phyloP scores from a whole-genome alignment of 1,284 basidiomycete genomes.

The Ceratobasidium theobromae region DNA sequence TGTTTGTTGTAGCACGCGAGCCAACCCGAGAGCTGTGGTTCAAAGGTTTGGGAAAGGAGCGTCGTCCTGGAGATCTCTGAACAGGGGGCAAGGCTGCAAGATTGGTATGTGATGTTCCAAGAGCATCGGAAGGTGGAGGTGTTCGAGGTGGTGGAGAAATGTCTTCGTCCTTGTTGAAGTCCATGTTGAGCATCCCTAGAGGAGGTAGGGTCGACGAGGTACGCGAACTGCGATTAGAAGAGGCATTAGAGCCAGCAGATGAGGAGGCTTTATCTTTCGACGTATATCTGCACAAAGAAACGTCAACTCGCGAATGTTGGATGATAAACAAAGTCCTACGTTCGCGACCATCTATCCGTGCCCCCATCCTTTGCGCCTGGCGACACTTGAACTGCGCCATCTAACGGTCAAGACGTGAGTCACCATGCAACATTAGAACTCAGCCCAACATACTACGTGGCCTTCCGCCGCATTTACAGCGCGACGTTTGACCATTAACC shows the following conservation, averaged over 20 bases:
- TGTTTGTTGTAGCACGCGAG: slow-evolving; percentile 4
- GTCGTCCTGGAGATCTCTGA: slow-evolving; percentile 24
- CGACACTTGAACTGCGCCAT: slow-evolving; percentile 30
- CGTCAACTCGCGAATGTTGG: background rate
- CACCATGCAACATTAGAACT: background rate
- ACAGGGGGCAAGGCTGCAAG: slow-evolving; percentile 27
- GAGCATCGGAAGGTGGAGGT: slow-evolving; percentile 24
- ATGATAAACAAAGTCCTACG: background rate
- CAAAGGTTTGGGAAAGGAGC: slow-evolving; percentile 24
- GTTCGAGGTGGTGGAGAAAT: slow-evolving; percentile 25
- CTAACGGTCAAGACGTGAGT: background rate
- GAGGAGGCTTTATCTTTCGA: slow-evolving; percentile 28
- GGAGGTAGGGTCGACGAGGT: slow-evolving; percentile 2
- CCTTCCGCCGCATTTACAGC: slow-evolving; percentile 21
- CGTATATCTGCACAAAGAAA: slow-evolving; percentile 20
- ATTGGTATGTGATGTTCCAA: slow-evolving; percentile 26
- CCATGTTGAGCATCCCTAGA: slow-evolving; percentile 27
- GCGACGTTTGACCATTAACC: slow-evolving; percentile 32
- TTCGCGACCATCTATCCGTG: slow-evolving; percentile 25
- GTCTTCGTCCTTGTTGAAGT: slow-evolving; percentile 30
- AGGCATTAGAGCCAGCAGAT: slow-evolving; percentile 1
- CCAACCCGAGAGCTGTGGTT: slow-evolving; percentile 29
- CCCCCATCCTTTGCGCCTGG: slow-evolving; percentile 15
- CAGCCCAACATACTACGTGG: slow-evolving; percentile 13
- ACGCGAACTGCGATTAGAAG: background rate